Conservation (phyloP, 2,329 filamentous ascomycete species). For the Trichoderma harzianum region DNA sequence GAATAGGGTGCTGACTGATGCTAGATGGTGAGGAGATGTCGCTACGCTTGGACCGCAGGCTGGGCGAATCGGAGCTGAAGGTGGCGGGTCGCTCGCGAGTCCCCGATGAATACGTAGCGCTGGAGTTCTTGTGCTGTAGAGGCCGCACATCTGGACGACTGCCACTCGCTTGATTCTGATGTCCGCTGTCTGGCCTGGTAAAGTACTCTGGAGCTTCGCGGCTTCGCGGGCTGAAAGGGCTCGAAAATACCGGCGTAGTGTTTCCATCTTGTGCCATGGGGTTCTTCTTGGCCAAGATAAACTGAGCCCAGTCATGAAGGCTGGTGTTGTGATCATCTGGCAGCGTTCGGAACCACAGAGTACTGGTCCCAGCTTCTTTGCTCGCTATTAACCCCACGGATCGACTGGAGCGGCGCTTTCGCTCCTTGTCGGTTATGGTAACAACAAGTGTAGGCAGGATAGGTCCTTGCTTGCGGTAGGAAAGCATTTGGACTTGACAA, state of each 20-base stretch:
- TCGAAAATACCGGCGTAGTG: conserved; percentile 53
- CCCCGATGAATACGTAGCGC: conserved; percentile 46
- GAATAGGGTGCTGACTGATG: conserved; percentile 39
- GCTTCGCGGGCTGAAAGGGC: conserved; percentile 46
- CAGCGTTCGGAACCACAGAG: conserved; percentile 55
- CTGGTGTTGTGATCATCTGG: conserved; percentile 49
- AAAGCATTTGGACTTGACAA: conserved; percentile 56
- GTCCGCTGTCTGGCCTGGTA: conserved; percentile 44
- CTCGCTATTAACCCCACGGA: conserved; percentile 54
- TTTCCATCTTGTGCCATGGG: conserved; percentile 49
- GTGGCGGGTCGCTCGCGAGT: conserved; percentile 48
- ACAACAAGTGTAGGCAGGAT: conserved; percentile 58
- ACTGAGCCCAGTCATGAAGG: conserved; percentile 59
- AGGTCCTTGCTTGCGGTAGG: conserved; percentile 60
- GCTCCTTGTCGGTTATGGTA: conserved; percentile 57
- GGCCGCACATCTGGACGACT: conserved; percentile 26
- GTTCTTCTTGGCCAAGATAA: conserved; percentile 46
- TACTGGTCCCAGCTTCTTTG: conserved; percentile 48
- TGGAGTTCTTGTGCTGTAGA: conserved; percentile 48
- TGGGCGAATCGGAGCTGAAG: conserved; percentile 56
- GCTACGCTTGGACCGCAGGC: conserved; percentile 59
- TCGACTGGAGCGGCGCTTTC: conserved; percentile 62
- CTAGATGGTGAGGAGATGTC: conserved; percentile 59
- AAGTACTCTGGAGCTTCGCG: conserved; percentile 43
- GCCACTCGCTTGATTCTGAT: conserved; percentile 35